A percentile compares a stretch with the other conserved stretches of the same genome.
phyloP scores from a whole-genome alignment of 2,329 filamentous ascomycete genomes.

The Tolypocladium paradoxum region DNA sequence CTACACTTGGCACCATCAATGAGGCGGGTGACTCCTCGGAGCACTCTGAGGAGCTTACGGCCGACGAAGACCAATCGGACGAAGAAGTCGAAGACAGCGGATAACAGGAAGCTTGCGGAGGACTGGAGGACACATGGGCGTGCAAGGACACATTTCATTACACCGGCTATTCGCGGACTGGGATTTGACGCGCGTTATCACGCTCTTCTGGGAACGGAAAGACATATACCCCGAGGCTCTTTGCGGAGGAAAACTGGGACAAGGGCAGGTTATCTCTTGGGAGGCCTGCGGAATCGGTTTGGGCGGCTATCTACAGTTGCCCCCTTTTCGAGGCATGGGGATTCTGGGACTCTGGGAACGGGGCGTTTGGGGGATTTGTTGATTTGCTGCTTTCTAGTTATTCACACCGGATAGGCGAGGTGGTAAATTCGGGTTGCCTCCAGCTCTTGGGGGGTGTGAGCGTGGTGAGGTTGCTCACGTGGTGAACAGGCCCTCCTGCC shows the following conservation, averaged over 20 bases:
- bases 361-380: neutral
- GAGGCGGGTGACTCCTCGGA: neutral
- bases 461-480: neutral
- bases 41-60: neutral
- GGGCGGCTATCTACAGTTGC: neutral
- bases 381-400: neutral
- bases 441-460: neutral
- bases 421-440: neutral
- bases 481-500: too few species aligned
- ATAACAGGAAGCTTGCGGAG: neutral
- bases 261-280: neutral
- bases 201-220: neutral
- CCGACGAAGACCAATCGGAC: neutral
- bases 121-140: neutral
- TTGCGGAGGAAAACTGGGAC: neutral
- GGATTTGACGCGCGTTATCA: neutral
- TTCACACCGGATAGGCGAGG: neutral
- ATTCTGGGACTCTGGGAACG: neutral
- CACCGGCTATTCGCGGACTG: neutral
- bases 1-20: neutral
- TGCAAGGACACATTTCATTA: neutral
- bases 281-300: neutral
- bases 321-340: neutral
- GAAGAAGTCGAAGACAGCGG: neutral
- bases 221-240: neutral